Evolutionary conservation across 495 filamentous ascomycete genomes (phyloP), one percentile per base, ranked within the genome.

Genomic region (Talaromyces thailandensis): DNA sequence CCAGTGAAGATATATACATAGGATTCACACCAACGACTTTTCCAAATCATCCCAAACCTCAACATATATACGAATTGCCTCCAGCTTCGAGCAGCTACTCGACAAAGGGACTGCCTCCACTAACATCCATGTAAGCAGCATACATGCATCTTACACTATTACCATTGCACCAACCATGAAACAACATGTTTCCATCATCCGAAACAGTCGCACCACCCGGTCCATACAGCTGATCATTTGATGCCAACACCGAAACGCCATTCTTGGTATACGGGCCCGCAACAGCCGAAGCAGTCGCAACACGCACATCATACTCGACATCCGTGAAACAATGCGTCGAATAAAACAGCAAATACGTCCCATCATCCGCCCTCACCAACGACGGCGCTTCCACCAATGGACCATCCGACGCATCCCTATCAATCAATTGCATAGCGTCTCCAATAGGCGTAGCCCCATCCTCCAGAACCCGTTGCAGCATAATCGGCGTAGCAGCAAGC

Each of bases 331-430:
- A 84, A 61, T 85, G 80, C 4, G 78, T 80, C 56, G 83, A 85
- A 69, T 84, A 89, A 61, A 86, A 86, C 4, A 89, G 71, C 61
- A 82, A 77, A 68, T 84, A 88, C 21, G 71, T 77, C n/a, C 76
- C 76, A 48, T 76, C 75, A 29, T 64, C 70, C 16, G 74, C 66
- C 60, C 74, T 70, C 4, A 82, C 69, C 51, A 88, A 62, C 25
- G 75, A 75, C 2, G 86, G 86, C 16, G 85, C 87, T 70, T 89
- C 86, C 14, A 88, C 79, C 1, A 87, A 70, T 5, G 83, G 83
- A 0, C 84, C 84, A 65, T 87, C 86, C 21, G 64, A 68, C 31
- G 78, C 75, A 6, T 67, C 75, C 23, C 86, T 80, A 63, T 85
- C 81, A 11, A 88, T 70, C 14, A 89, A 74, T 68, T 76, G 64